Percentiles rank a stretch among this genome's conserved stretches.
Evolutionary conservation across 148 eudicot genomes (phyloP).

Genomic region (Silene uniflora): DNA sequence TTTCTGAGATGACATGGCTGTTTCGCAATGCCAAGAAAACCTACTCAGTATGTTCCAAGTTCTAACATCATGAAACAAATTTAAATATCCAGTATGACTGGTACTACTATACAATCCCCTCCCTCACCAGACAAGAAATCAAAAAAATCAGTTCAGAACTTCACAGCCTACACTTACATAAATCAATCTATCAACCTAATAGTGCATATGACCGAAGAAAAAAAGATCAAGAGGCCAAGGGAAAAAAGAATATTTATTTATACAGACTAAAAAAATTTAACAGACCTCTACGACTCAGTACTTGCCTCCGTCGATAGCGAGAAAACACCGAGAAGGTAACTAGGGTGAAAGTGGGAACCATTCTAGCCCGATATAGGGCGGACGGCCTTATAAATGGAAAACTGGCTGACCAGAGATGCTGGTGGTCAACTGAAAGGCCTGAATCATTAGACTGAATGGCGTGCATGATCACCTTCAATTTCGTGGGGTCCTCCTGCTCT

Average conservation of each 20-base stretch:
- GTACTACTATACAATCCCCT: not conserved
- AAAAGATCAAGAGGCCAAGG: not conserved
- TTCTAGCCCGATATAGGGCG: not conserved
- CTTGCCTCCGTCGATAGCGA: not conserved
- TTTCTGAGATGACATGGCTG: not conserved
- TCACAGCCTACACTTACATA: not conserved
- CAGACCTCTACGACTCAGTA: not conserved
- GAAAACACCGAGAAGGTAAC: not conserved
- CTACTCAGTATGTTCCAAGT: too few species aligned
- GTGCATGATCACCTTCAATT: conserved; percentile 19
- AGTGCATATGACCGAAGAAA: not conserved
- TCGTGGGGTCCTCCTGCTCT: conserved; percentile 45
- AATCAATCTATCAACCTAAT: not conserved
- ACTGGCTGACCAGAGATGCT: not conserved
- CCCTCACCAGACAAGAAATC: not conserved
- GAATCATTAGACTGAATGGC: not conserved
- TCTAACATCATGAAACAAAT: not conserved
- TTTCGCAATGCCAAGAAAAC: not conserved
- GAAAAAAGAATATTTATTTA: not conserved
- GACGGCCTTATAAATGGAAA: not conserved
- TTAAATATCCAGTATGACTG: not conserved
- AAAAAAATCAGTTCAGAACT: not conserved
- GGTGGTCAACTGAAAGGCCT: too few species aligned
- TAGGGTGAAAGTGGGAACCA: not conserved
- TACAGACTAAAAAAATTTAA: not conserved